Evolutionary conservation across 139 green algal species (phyloP).

Genomic region (Coelastrella sp.): DNA sequence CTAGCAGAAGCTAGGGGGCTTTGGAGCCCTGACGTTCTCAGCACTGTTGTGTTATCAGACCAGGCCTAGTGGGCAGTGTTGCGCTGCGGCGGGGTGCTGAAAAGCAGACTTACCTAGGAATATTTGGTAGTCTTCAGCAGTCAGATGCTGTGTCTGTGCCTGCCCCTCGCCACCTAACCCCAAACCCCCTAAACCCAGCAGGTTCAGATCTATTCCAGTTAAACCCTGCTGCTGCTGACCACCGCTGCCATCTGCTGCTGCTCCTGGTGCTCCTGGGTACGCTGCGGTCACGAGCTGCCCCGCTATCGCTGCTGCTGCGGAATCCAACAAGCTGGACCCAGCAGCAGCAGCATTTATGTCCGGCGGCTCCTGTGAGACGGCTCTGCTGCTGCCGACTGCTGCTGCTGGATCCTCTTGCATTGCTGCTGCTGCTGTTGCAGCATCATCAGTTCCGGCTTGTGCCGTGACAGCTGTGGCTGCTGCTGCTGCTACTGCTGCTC

Average conservation of each 20-base stretch:
- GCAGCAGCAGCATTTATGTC: background rate
- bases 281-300: background rate
- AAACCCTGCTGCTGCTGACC: background rate
- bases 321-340: background rate
- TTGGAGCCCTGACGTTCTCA: no score
- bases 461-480: constrained; percentile 8
- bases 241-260: background rate
- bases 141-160: background rate
- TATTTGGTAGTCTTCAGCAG: constrained; percentile 37
- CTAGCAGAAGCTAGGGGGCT: no score
- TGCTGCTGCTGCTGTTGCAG: constrained; percentile 36
- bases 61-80: no score
- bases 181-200: constrained; percentile 32
- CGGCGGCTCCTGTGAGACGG: background rate
- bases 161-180: constrained; percentile 16
- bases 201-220: background rate
- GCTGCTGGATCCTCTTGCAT: background rate
- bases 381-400: constrained; percentile 17
- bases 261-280: background rate
- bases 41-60: no score
- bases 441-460: constrained; percentile 5
- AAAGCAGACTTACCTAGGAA: background rate
- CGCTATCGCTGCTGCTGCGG: constrained; percentile 28
- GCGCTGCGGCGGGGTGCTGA: no score
- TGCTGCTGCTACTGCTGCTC: constrained; percentile 33